A percentile compares a stretch with the other conserved stretches of the same genome.
These are phyloP conservation scores for Anthracocystis panici-leucophaei DNA, from an alignment of 1,284 basidiomycete species.

Conservation along the genomic window DNA sequence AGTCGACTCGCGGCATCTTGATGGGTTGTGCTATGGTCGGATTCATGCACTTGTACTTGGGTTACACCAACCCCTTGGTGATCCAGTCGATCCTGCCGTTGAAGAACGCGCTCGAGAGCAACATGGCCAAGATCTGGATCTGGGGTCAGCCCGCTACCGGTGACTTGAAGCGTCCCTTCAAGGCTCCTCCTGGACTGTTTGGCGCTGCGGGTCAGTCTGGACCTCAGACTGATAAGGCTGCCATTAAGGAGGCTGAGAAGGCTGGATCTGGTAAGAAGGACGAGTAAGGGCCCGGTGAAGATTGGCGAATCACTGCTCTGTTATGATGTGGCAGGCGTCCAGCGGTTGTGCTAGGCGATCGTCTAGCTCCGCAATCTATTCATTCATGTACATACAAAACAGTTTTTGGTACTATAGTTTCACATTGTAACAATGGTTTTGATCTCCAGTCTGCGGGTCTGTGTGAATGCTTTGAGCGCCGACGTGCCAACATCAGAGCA, in stretches of 20 bases:
- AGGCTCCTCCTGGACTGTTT: constrained; percentile 79
- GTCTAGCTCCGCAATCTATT: background rate
- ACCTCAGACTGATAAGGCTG: constrained; percentile 83
- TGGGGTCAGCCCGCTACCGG: constrained; percentile 76
- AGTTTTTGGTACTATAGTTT: constrained; percentile 3
- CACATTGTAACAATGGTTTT: constrained; percentile 1
- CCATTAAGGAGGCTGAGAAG: constrained; percentile 89
- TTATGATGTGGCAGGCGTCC: background rate
- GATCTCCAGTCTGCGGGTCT: background rate
- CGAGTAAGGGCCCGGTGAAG: constrained; percentile 72
- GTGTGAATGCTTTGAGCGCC: background rate
- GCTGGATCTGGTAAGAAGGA: constrained; percentile 79
- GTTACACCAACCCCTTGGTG: constrained; percentile 69
- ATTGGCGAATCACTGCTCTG: background rate
- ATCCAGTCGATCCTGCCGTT: constrained; percentile 68
- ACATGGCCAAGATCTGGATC: constrained; percentile 69
- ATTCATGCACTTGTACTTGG: constrained; percentile 69
- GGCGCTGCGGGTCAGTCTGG: constrained; percentile 69
- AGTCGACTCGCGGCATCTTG: constrained; percentile 77
- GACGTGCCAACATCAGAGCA: background rate
- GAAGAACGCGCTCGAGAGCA: constrained; percentile 69
- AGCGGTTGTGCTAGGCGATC: background rate
- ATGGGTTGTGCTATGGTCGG: constrained; percentile 70
- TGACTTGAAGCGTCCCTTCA: constrained; percentile 92
- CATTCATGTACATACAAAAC: constrained; percentile 35